Percentiles rank a stretch among this genome's conserved stretches.
phyloP scores from a whole-genome alignment of 805 yeast genomes.

The Wickerhamiella alocasiicola region DNA sequence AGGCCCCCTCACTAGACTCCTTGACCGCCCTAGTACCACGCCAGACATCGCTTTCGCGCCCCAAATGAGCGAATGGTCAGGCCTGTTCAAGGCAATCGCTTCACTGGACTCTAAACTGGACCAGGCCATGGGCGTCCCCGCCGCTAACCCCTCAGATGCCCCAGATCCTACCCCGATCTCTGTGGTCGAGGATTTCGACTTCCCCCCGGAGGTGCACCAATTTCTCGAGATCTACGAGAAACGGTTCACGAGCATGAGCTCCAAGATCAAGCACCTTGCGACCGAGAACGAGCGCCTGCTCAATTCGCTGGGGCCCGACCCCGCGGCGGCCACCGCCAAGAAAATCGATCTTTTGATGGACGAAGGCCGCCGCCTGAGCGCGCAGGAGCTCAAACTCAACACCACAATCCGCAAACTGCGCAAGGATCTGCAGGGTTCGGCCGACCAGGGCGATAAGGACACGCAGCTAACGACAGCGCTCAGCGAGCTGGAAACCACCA shows the following conservation, averaged over 20 bases:
- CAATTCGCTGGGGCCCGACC: background rate
- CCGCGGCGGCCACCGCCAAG: conserved; percentile 31
- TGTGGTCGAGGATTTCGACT: conserved; percentile 4
- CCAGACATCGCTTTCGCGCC: too few relatives aligned
- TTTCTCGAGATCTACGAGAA: conserved; percentile 5
- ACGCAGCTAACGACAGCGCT: conserved; percentile 22
- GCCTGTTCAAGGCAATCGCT: conserved; percentile 31
- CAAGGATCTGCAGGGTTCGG: conserved; percentile 25
- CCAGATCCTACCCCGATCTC: conserved; percentile 11
- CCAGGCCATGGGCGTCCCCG: conserved; percentile 24
- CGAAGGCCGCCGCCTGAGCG: conserved; percentile 20
- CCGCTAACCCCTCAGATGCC: conserved; percentile 19
- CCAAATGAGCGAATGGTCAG: conserved; percentile 23
- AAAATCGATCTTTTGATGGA: conserved; percentile 52
- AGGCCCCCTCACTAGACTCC: too few relatives aligned
- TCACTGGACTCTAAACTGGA: conserved; percentile 32
- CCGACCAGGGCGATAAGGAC: conserved; percentile 33
- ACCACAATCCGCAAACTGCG: conserved; percentile 55
- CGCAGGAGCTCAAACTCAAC: conserved; percentile 47
- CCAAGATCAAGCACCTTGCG: conserved; percentile 16
- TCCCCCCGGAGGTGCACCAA: conserved; percentile 2
- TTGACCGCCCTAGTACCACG: too few relatives aligned
- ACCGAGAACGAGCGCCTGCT: conserved; percentile 5
- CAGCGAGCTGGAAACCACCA: conserved; percentile 6
- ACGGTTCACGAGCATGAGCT: conserved; percentile 11